phyloP scores from a whole-genome alignment of 164 flowering plant genomes.

The Akebia trifoliata region DNA sequence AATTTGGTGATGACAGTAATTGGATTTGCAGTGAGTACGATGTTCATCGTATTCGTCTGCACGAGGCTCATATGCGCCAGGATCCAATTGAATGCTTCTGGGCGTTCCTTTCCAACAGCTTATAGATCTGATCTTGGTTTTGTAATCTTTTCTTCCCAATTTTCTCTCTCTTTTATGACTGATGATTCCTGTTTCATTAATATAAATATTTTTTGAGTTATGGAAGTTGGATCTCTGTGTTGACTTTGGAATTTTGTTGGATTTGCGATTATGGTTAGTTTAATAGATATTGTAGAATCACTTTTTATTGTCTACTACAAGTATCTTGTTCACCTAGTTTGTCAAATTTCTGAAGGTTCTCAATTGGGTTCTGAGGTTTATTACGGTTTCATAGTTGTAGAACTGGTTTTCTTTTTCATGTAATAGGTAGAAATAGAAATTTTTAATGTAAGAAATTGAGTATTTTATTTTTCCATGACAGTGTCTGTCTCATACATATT shows the following conservation, averaged over 20 bases:
- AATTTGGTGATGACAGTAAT: constrained; percentile 96
- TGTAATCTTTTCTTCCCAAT: constrained; percentile 13
- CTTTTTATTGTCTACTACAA: background rate
- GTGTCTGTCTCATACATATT: too few relatives aligned
- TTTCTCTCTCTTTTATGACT: background rate
- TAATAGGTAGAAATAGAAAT: background rate
- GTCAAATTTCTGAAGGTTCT: background rate
- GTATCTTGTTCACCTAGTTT: background rate
- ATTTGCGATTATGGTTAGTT: too few relatives aligned
- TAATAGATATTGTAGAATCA: too few relatives aligned
- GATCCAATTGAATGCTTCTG: constrained; percentile 62
- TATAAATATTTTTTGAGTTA: background rate
- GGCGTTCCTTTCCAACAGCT: constrained; percentile 57
- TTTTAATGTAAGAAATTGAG: background rate
- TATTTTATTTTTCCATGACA: too few relatives aligned
- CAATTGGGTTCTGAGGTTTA: background rate
- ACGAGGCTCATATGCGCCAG: constrained; percentile 83
- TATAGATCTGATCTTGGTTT: constrained; percentile 34
- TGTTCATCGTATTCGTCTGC: constrained; percentile 92
- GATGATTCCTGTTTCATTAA: background rate
- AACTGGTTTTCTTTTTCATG: background rate
- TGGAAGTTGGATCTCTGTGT: background rate
- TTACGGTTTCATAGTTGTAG: background rate
- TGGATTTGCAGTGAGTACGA: constrained; percentile 82
- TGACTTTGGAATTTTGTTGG: too few relatives aligned